phyloP scores from a whole-genome alignment of 495 filamentous ascomycete species.

The Usnea hakonensis region DNA sequence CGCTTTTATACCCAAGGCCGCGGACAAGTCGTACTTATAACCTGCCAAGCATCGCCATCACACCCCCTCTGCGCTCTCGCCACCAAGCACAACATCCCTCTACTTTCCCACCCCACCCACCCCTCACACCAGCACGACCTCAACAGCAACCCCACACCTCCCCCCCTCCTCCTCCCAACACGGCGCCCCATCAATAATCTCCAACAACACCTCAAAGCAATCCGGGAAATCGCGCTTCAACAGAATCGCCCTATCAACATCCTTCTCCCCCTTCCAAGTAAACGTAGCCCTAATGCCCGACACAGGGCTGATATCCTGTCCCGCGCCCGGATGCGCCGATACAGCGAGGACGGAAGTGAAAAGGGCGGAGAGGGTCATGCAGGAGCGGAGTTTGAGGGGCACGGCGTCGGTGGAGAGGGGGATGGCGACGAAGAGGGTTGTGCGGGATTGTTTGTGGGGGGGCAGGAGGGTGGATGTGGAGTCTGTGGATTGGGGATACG shows the following conservation, averaged over 20 bases:
- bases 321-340: neutral
- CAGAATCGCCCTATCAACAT: neutral
- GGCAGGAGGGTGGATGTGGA: neutral
- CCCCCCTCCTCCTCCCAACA: neutral
- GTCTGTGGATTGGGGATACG: neutral
- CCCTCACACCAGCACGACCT: slow-evolving; percentile 2
- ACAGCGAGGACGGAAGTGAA: neutral
- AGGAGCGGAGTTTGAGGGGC: slow-evolving; percentile 3
- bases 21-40: neutral
- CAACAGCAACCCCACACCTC: neutral
- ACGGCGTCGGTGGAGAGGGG: neutral
- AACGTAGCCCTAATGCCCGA: neutral
- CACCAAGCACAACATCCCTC: neutral
- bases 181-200: neutral
- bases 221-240: neutral
- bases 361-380: neutral
- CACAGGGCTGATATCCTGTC: neutral
- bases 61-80: neutral
- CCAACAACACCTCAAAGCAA: neutral
- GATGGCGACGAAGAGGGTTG: slow-evolving; percentile 3
- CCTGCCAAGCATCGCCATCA: neutral
- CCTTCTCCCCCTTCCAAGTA: neutral
- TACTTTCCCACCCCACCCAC: neutral
- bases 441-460: slow-evolving; percentile 1
- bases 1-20: neutral